phyloP scores from a whole-genome alignment of 1,284 basidiomycete species.

The Sanghuangporus sanghuang region DNA sequence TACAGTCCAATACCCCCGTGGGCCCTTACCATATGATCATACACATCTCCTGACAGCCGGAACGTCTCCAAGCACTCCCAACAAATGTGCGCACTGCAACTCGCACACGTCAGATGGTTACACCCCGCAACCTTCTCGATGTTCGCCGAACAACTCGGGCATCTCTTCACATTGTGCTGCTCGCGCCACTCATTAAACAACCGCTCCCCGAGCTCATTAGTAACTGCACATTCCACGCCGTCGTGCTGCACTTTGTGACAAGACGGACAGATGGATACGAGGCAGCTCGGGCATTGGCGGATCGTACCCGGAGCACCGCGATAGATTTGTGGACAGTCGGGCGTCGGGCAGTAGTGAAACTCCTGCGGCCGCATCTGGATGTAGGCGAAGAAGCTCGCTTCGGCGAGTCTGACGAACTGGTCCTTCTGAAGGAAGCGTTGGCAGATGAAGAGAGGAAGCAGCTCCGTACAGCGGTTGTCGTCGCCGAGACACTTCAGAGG shows the following conservation, averaged over 20 bases:
- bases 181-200: slow-evolving; percentile 26
- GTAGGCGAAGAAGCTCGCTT: slow-evolving; percentile 52
- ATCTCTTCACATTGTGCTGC: slow-evolving; percentile 29
- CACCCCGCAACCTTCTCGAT: slow-evolving; percentile 33
- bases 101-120: slow-evolving; percentile 30
- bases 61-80: slow-evolving; percentile 30
- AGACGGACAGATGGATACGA: slow-evolving; percentile 58
- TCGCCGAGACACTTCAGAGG: slow-evolving; percentile 63
- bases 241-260: slow-evolving; percentile 67
- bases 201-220: slow-evolving; percentile 42
- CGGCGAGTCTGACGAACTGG: slow-evolving; percentile 48
- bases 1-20: slow-evolving; percentile 11
- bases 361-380: slow-evolving; percentile 51
- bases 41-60: slow-evolving; percentile 20
- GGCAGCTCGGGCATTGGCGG: slow-evolving; percentile 67
- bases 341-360: slow-evolving; percentile 68
- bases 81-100: slow-evolving; percentile 30
- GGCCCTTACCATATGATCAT: slow-evolving; percentile 24
- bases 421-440: slow-evolving; percentile 41
- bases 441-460: slow-evolving; percentile 46
- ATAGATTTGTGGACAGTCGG: slow-evolving; percentile 70
- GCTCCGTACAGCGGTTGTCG: slow-evolving; percentile 46
- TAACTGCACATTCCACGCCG: slow-evolving; percentile 50
- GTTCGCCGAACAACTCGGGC: slow-evolving; percentile 30
- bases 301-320: slow-evolving; percentile 45